Base-by-base conservation (phyloP, 2,329 filamentous ascomycete genomes). In the Neonectria coccinea region DNA sequence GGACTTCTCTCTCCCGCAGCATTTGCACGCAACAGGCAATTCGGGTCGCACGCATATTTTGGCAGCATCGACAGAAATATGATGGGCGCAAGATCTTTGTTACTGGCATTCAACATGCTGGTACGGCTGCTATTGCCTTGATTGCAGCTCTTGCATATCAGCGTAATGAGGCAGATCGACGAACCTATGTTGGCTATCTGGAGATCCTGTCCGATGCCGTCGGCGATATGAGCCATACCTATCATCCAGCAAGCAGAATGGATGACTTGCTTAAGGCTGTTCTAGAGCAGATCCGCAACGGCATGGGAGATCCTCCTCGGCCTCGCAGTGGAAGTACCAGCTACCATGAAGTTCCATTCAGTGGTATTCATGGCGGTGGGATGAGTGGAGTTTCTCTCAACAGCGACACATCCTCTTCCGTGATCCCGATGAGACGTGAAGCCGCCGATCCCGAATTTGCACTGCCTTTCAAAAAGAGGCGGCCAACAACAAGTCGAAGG, bases 11-110 rank as follows among this genome's bases (percentile, higher is more conserved):
- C 25, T 84, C 83, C 3, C 80, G 85, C 18, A 83, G 80, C 56
- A 84, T 86, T 58, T 87, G 85, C 75, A 85, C 83, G 0, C 84
- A 86, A 55, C 84, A 87, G 64, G 85, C 85, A 4, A 83, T 86
- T 59, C 77, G 83, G 0, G 82, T 87, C 0, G 82, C 84, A 0
- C 79, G 82, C 22, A 85, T 87, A 62, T 86, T 86, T 69, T 85
- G 83, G 83, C 84, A 85, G 64, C 84, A 87, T 67, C 79, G 84
- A 0, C 83, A 85, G 70, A 79, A 82, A 3, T 86, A 86, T 56
- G 81, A 85, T 57, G 83, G 82, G 1, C 81, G 79, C 59, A 84
- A 83, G 61, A 85, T 86, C 20, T 83, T 83, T 25, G 77, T 84
- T 27, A 82, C 82, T 0, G 83, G 82, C 2, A 79, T 86, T 52